These are phyloP conservation scores for Geotrichum australiense DNA, from an alignment of 1,139 yeast genomes.

Conservation along the genomic window DNA sequence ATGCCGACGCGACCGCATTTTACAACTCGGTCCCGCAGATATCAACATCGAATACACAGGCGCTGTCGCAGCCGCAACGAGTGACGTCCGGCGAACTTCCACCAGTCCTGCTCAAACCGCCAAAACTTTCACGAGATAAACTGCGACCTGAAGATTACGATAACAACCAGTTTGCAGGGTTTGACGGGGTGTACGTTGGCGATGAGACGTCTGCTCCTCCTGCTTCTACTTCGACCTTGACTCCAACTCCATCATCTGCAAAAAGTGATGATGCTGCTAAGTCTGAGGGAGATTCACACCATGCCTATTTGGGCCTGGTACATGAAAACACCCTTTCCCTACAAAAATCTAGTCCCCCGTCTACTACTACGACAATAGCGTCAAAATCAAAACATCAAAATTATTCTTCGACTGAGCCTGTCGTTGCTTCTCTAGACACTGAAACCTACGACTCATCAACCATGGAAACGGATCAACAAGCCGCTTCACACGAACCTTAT, in stretches of 20 bases:
- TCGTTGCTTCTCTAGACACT: no score
- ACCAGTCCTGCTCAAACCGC: conserved; percentile 12
- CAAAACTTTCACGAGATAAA: conserved; percentile 6
- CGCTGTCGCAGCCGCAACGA: neutral
- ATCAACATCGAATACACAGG: neutral
- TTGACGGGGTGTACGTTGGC: conserved; percentile 11
- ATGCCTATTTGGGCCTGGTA: no score
- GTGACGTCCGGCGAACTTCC: neutral
- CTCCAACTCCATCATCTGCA: conserved; percentile 14
- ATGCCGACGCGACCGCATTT: conserved; percentile 6
- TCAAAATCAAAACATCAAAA: neutral
- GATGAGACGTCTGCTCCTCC: neutral
- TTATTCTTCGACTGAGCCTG: neutral
- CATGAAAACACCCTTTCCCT: neutral
- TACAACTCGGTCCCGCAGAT: conserved; percentile 8
- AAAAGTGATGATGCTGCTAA: conserved; percentile 11
- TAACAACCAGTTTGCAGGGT: conserved; percentile 6
- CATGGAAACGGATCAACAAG: no score
- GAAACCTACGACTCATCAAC: no score
- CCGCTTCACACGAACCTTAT: no score
- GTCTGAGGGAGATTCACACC: no score
- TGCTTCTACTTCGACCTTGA: conserved; percentile 5
- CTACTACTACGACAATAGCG: neutral
- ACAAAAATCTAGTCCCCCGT: neutral
- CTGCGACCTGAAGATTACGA: conserved; percentile 5